Percentiles rank a stretch among this genome's conserved stretches.
Conservation (phyloP, 306 rosid species). For the Prunus padus region DNA sequence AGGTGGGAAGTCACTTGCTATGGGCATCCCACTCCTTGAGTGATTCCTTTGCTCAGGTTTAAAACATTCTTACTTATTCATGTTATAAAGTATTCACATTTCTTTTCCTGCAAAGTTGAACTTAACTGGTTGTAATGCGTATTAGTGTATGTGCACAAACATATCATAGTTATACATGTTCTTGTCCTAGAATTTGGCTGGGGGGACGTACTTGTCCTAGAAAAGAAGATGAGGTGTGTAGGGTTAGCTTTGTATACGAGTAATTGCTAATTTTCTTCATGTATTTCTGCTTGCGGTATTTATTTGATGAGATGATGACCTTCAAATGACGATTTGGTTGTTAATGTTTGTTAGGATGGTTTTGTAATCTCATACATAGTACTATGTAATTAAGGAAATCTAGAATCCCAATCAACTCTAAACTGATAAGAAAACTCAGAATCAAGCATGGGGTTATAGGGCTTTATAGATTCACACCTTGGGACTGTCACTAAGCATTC, state of each 20-base stretch:
- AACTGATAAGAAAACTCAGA: too few relatives aligned
- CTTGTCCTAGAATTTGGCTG: constrained; percentile 66
- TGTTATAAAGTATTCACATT: constrained; percentile 14
- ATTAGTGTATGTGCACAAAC: not conserved
- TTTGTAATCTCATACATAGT: constrained; percentile 2
- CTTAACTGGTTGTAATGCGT: not conserved
- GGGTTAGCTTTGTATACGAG: constrained; percentile 11
- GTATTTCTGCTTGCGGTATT: not conserved
- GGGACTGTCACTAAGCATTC: too few relatives aligned
- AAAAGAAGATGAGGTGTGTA: constrained; percentile 68
- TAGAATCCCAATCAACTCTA: too few relatives aligned
- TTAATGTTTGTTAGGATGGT: constrained; percentile 13
- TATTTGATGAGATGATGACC: constrained; percentile 2
- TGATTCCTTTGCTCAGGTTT: constrained; percentile 98
- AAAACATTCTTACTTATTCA: constrained; percentile 6
- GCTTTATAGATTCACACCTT: too few relatives aligned
- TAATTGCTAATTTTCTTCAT: not conserved
- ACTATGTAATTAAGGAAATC: too few relatives aligned
- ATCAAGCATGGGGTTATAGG: too few relatives aligned
- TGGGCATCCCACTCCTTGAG: constrained; percentile 97
- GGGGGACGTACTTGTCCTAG: too few relatives aligned
- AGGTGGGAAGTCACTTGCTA: constrained; percentile 88
- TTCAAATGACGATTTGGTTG: constrained; percentile 11
- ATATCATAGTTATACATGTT: constrained; percentile 3
- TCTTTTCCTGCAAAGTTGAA: not conserved